Evolutionary conservation across 139 green algal genomes (phyloP).

Genomic region (Ettlia oleoabundans): DNA sequence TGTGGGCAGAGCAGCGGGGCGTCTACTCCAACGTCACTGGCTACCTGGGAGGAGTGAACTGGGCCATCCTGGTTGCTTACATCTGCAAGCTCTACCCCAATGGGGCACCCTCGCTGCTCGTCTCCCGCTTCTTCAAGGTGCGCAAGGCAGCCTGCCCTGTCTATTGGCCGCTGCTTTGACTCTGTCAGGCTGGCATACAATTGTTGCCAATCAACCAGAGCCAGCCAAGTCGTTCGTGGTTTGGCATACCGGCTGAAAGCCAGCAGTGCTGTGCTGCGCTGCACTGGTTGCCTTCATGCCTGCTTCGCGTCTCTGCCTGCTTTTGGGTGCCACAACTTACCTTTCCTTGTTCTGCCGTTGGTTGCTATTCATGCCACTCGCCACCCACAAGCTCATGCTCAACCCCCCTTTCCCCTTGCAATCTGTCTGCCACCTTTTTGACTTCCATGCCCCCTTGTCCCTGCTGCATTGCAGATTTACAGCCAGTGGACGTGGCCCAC

Average conservation of each 20-base stretch:
- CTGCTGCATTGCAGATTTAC: conserved; percentile 79
- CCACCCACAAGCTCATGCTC: too few species aligned
- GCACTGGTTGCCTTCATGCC: not conserved
- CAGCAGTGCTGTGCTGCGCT: too few species aligned
- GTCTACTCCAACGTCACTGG: conserved; percentile 89
- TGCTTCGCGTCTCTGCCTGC: not conserved
- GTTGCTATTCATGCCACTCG: not conserved
- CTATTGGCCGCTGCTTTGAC: not conserved
- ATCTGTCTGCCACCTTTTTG: too few species aligned
- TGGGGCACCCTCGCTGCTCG: conserved; percentile 61
- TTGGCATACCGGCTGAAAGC: too few species aligned
- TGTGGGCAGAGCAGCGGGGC: conserved; percentile 88
- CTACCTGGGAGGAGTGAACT: conserved; percentile 97
- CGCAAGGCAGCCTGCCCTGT: not conserved
- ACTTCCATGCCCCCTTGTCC: too few species aligned
- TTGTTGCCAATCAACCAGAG: not conserved
- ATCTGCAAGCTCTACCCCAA: conserved; percentile 94
- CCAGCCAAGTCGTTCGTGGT: too few species aligned
- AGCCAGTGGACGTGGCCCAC: conserved; percentile 82
- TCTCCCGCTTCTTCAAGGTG: conserved; percentile 87
- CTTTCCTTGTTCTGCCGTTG: too few species aligned
- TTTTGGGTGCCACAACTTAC: too few species aligned
- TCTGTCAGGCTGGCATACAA: not conserved
- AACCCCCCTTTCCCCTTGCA: not conserved
- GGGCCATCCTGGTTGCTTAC: conserved; percentile 93